These are phyloP conservation scores for Cyberlindnera mississippiensis DNA, from an alignment of 805 yeast species.

Conservation along the genomic window DNA sequence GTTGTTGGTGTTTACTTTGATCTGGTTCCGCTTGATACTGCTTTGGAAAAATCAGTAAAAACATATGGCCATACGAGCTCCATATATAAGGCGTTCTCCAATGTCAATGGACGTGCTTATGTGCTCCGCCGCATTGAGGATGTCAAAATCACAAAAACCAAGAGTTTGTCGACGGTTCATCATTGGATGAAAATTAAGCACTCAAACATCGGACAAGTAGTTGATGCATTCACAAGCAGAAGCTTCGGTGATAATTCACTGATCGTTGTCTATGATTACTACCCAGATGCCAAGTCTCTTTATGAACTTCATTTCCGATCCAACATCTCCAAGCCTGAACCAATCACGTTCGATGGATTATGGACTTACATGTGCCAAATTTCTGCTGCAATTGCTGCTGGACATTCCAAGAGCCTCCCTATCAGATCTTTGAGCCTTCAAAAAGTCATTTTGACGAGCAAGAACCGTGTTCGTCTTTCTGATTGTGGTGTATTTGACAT, in stretches of 20 bases:
- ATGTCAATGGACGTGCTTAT: conserved; percentile 72
- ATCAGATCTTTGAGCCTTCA: conserved; percentile 61
- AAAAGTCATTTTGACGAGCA: conserved; percentile 69
- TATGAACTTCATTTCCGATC: conserved; percentile 61
- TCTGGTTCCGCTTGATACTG: conserved; percentile 72
- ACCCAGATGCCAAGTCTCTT: conserved; percentile 70
- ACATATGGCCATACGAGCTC: conserved; percentile 54
- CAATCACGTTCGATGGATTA: conserved; percentile 56
- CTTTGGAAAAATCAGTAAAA: conserved; percentile 31
- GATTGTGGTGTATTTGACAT: conserved; percentile 73
- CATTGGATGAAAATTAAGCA: conserved; percentile 58
- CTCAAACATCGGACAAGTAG: conserved; percentile 61
- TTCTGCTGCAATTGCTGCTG: conserved; percentile 58
- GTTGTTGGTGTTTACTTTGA: conserved; percentile 81
- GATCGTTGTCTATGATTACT: conserved; percentile 78
- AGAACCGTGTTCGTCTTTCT: conserved; percentile 66
- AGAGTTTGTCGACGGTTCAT: conserved; percentile 55
- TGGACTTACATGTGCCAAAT: conserved; percentile 81
- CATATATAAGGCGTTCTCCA: conserved; percentile 76
- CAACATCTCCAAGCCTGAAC: conserved; percentile 37
- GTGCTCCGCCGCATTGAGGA: conserved; percentile 70
- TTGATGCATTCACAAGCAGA: conserved; percentile 82
- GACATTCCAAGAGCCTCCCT: conserved; percentile 62
- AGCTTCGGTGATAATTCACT: conserved; percentile 80
- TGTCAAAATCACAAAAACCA: conserved; percentile 50